A percentile compares a stretch with the other conserved stretches of the same genome.
Evolutionary conservation across 805 yeast species (phyloP).

Genomic region (Lipomyces lipofer): DNA sequence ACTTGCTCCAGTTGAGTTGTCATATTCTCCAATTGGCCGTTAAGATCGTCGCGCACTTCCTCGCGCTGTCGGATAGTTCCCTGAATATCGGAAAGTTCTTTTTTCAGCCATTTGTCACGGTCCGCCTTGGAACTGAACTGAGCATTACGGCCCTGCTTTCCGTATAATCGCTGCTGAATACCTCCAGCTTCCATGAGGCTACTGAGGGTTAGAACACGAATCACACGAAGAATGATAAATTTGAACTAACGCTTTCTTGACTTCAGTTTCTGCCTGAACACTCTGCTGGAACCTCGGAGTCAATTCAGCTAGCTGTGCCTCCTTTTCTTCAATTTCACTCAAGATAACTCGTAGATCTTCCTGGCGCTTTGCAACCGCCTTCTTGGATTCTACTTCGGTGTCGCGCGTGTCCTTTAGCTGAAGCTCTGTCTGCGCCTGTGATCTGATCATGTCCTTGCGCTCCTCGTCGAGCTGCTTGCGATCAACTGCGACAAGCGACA

Average conservation of each 20-base stretch:
- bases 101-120: conserved; percentile 66
- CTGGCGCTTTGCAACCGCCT: conserved; percentile 32
- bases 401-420: conserved; percentile 39
- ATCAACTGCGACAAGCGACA: conserved; percentile 59
- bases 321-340: conserved; percentile 13
- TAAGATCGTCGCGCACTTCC: conserved; percentile 35
- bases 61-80: conserved; percentile 39
- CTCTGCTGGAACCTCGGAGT: conserved; percentile 24
- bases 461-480: conserved; percentile 51
- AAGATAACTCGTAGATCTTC: conserved; percentile 16
- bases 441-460: conserved; percentile 48
- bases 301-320: conserved; percentile 12
- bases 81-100: conserved; percentile 49
- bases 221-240: no score
- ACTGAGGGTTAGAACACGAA: no score
- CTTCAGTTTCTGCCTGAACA: conserved; percentile 18
- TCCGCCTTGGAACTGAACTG: conserved; percentile 57
- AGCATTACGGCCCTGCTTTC: conserved; percentile 70
- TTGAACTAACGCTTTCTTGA: conserved; percentile 14
- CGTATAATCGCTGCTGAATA: conserved; percentile 47
- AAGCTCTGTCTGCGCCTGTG: conserved; percentile 40
- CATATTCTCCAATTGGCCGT: conserved; percentile 24
- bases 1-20: conserved; percentile 19
- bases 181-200: conserved; percentile 25
- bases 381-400: conserved; percentile 27